Evolutionary conservation across 2,329 filamentous ascomycete genomes (phyloP), one percentile per base, ranked within the genome.

Genomic region (Emmonsia crescens): DNA sequence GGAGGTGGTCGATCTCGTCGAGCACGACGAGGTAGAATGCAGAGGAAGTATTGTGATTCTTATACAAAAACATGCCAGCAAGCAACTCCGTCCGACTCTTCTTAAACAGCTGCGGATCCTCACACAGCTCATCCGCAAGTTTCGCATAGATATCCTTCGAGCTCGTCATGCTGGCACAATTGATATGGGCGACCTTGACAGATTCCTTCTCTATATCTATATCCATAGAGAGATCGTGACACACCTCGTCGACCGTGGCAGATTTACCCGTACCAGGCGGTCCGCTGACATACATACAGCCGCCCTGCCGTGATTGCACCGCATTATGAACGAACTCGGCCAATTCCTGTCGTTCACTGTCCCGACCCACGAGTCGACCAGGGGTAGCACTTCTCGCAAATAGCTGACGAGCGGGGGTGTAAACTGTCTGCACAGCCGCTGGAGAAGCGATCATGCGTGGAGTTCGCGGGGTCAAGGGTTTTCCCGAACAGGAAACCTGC

Each of bases 191-290:
- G 60, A 87, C 85, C 68, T 84, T 85, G 60, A 94, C 78, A 3
- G 74, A 74, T 14, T 74, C 60, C 33, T 59, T 61, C 21, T 55
- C 14, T 8, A 27, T 69, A 1, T 78, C 74, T n/a, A 81, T 77
- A 49, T 85, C 14, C 12, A 44, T 69, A 1, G 78, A 74, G 19
- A 81, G 77, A 51, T 85, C 79, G 56, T 84, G 78, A 56, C 88
- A 88, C 58, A 96, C 84, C 71, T 95, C 87, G 65, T 86, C 86
- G 64, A 97, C 85, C 80, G 97, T 88, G 36, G 94, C 94, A 73
- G 92, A 97, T 78, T 99, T 99, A 60, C 94, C 94, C 0, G 94
- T 99, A 12, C 94, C 94, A 1, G 94, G 94, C 3, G 94, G 94
- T 0, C 94, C 94, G 68, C 92, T 96, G 67, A 99, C 88, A 72